phyloP scores from a whole-genome alignment of 2,329 filamentous ascomycete species.

The Aspergillus sp. region DNA sequence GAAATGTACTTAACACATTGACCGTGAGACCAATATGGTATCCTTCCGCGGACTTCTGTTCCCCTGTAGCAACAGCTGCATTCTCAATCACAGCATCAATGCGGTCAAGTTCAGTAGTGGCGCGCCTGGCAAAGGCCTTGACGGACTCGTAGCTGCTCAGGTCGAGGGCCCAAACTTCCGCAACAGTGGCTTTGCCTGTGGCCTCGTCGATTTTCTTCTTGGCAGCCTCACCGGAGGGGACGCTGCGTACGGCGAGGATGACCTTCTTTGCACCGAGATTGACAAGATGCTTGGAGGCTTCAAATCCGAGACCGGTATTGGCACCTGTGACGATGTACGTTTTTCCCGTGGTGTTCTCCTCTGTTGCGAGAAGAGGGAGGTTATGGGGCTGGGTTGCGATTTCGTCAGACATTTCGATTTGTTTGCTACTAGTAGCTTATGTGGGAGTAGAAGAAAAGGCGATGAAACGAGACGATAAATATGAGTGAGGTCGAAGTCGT shows the following conservation, averaged over 20 bases:
- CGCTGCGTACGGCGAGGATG: slow-evolving; percentile 1
- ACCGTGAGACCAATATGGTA: slow-evolving; percentile 20
- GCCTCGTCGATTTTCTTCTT: slow-evolving; percentile 2
- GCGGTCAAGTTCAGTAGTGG: neutral
- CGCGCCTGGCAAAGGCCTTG: slow-evolving; percentile 7
- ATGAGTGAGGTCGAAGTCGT: neutral
- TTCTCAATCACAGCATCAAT: slow-evolving; percentile 12
- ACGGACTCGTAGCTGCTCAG: slow-evolving; percentile 1
- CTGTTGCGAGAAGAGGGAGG: slow-evolving; percentile 3
- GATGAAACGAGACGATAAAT: no score
- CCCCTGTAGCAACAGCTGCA: slow-evolving; percentile 7
- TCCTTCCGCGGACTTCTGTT: slow-evolving; percentile 20
- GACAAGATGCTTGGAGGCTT: slow-evolving; percentile 4
- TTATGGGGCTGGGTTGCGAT: neutral
- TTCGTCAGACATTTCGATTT: neutral
- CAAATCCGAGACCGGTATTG: slow-evolving; percentile 5
- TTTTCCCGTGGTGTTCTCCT: neutral
- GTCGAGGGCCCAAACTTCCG: slow-evolving; percentile 1
- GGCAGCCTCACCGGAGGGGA: neutral
- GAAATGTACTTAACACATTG: slow-evolving; percentile 29
- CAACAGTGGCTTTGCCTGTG: neutral
- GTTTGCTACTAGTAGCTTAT: no score
- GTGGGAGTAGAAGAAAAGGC: no score
- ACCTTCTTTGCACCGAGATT: slow-evolving; percentile 6
- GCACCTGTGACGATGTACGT: slow-evolving; percentile 6